A percentile compares a stretch with the other conserved stretches of the same genome.
phyloP scores from a whole-genome alignment of 1,284 basidiomycete genomes.

The Moniliophthora roreri region DNA sequence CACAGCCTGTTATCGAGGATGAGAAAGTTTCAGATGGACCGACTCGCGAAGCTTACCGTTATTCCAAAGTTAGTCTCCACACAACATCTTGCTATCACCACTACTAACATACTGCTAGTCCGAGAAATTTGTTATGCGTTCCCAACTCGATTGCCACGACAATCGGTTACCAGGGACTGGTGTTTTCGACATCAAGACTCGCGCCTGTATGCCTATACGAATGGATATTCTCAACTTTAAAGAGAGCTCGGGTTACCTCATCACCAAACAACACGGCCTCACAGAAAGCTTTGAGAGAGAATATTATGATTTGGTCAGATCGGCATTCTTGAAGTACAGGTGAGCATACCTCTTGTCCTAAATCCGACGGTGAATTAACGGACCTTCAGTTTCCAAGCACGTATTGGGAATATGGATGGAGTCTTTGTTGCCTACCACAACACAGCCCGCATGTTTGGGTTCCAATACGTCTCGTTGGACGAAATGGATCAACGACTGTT shows the following conservation, averaged over 20 bases:
- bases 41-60: slow-evolving; percentile 75
- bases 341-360: slow-evolving; percentile 27
- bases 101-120: slow-evolving; percentile 44
- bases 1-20: slow-evolving; percentile 34
- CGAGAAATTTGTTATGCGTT: slow-evolving; percentile 85
- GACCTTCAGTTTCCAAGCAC: slow-evolving; percentile 78
- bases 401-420: slow-evolving; percentile 98
- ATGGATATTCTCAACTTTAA: slow-evolving; percentile 86
- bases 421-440: slow-evolving; percentile 96
- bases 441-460: slow-evolving; percentile 86
- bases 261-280: slow-evolving; percentile 60
- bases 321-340: slow-evolving; percentile 95
- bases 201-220: slow-evolving; percentile 84
- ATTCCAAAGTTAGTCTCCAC: slow-evolving; percentile 61
- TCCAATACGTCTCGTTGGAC: slow-evolving; percentile 87
- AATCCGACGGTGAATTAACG: background rate
- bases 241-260: slow-evolving; percentile 80
- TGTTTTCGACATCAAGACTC: slow-evolving; percentile 96
- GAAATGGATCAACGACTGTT: slow-evolving; percentile 90
- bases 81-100: background rate
- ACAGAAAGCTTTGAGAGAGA: slow-evolving; percentile 85
- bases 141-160: slow-evolving; percentile 91
- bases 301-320: slow-evolving; percentile 90
- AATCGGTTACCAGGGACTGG: slow-evolving; percentile 82
- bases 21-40: slow-evolving; percentile 20